Conservation (phyloP, 2,329 filamentous ascomycete genomes). For the Neonectria faginata region DNA sequence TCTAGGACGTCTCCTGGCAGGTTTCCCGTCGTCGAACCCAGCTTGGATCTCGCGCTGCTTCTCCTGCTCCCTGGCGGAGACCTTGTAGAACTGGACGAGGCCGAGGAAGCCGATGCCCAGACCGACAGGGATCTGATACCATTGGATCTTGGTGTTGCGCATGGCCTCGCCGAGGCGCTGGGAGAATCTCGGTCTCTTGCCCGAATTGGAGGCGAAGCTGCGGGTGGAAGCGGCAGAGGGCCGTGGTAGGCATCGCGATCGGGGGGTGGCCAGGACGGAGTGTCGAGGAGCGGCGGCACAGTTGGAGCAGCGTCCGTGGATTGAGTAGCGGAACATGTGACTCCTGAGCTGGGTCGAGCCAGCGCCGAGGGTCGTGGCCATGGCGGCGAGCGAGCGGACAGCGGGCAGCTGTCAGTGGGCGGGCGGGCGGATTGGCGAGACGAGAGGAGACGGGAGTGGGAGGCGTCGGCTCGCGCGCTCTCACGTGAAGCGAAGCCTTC, state of each 20-base stretch:
- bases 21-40: conserved; percentile 54
- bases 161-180: conserved; percentile 63
- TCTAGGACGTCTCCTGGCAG: conserved; percentile 65
- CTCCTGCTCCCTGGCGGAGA: conserved; percentile 68
- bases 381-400: conserved; percentile 33
- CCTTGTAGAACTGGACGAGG: conserved; percentile 84
- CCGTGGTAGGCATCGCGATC: conserved; percentile 43
- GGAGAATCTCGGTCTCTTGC: conserved; percentile 62
- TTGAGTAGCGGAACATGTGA: conserved; percentile 47
- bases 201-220: conserved; percentile 52
- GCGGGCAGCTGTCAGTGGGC: conserved; percentile 3
- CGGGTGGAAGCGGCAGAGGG: conserved; percentile 43
- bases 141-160: conserved; percentile 73
- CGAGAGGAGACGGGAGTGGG: background rate
- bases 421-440: conserved; percentile 16
- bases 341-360: conserved; percentile 51
- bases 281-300: conserved; percentile 41
- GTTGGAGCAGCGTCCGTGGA: conserved; percentile 47
- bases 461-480: conserved; percentile 12
- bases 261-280: conserved; percentile 39
- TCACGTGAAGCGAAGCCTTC: conserved; percentile 15
- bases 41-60: conserved; percentile 59
- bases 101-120: conserved; percentile 88
- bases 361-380: conserved; percentile 51
- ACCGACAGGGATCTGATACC: conserved; percentile 91